phyloP scores from a whole-genome alignment of 2,329 filamentous ascomycete species.

The Ilyonectria robusta region DNA sequence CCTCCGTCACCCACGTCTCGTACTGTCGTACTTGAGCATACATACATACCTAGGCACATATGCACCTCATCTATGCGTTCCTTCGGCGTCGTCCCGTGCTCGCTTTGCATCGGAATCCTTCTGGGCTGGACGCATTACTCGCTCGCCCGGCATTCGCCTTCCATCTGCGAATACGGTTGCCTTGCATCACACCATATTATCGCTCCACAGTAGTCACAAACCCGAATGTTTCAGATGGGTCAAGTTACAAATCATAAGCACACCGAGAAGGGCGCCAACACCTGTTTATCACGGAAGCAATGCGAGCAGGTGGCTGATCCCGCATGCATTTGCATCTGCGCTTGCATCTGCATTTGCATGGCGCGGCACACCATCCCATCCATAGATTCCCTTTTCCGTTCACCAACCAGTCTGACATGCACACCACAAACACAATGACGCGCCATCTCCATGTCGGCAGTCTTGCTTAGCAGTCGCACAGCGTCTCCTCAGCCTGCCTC shows the following conservation, averaged over 20 bases:
- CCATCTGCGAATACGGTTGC: neutral
- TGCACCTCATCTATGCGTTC: neutral
- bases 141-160: neutral
- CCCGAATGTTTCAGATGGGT: conserved; percentile 5
- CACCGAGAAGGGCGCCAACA: neutral
- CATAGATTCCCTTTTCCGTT: conserved; percentile 8
- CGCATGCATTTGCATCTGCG: conserved; percentile 17
- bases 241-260: neutral
- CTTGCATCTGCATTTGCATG: conserved; percentile 9
- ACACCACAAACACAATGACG: conserved; percentile 24
- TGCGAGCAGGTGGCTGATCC: conserved; percentile 26
- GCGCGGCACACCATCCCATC: neutral
- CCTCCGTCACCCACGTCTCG: neutral
- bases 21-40: neutral
- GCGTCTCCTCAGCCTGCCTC: conserved; percentile 5
- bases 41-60: too few relatives aligned
- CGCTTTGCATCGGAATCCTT: conserved; percentile 6
- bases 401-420: conserved; percentile 27
- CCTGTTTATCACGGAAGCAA: conserved; percentile 18
- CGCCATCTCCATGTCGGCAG: conserved; percentile 28
- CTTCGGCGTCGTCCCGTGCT: neutral
- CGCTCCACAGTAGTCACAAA: conserved; percentile 1
- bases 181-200: neutral
- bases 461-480: conserved; percentile 26
- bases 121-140: neutral